Base-by-base conservation (phyloP, 2,329 filamentous ascomycete species). In the Tolypocladium inflatum region DNA sequence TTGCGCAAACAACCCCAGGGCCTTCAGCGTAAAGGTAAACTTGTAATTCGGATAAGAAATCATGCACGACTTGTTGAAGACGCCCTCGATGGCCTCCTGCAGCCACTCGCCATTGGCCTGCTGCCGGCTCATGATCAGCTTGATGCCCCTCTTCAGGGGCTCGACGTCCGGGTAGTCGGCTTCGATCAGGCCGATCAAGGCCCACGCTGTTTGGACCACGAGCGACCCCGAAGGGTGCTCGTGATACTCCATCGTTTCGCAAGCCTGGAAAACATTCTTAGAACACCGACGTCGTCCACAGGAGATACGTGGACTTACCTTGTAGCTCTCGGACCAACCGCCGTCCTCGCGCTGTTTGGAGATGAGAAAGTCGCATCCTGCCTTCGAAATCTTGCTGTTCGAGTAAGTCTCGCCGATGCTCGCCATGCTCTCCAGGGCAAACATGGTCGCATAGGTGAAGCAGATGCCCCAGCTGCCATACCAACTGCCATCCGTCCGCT, bases 11-110 rank as follows among this genome's bases (percentile, higher is more conserved):
- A 97, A 88, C 6, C 94, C 94, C 63, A 99, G 73, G 2, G 94
- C 94, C 76, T 95, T 96, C 70, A 97, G 89, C 1, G 93, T 87
- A 74, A 97, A 99, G 59, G 88, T 89, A 71, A 96, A 94, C 78
- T 97, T 99, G 80, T 99, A 99, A 78, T 99, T 99, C 50, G 93
- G 93, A 69, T 99, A 99, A 0, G 91, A 94, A 63, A 99, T 99
- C 91, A 97, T 97, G 79, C 93, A 97, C 67, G 87, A 94, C 78
- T 97, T 96, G 76, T 99, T 99, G 76, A 99, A 99, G 13, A 99
- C 94, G 2, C 94, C 94, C 72, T 99, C 94, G 66, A 99, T 97
- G 1, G 89, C 87, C 73, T 97, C 94, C 70, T 97, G 92, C 64
- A 89, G 71, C 94, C 94, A 99, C 76, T 97, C 92, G 39, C 94